Percentiles rank a stretch among this genome's conserved stretches.
Evolutionary conservation across 2,329 filamentous ascomycete species (phyloP).

Genomic region (Cordyceps cicadae): DNA sequence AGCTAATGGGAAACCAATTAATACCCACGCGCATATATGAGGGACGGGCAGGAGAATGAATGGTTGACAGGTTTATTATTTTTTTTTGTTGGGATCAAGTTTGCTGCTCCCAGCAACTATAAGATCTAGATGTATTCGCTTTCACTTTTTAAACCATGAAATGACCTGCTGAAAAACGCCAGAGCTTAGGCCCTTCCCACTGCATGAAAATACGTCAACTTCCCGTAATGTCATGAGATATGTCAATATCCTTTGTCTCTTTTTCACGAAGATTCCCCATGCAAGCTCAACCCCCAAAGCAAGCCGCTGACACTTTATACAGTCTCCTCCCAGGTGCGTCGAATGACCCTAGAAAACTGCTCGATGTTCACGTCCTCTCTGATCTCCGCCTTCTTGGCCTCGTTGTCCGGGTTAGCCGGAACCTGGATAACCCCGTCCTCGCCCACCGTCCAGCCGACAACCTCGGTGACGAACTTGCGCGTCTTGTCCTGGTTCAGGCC

Average conservation of each 20-base stretch:
- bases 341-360: constrained; percentile 71
- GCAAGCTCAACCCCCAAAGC: background rate
- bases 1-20: background rate
- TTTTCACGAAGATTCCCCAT: background rate
- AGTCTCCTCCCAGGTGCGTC: constrained; percentile 74
- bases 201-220: constrained; percentile 7
- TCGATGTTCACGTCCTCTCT: constrained; percentile 91
- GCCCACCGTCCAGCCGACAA: constrained; percentile 79
- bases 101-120: background rate
- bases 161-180: constrained; percentile 14
- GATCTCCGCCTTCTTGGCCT: constrained; percentile 92
- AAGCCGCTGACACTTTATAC: constrained; percentile 18
- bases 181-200: constrained; percentile 9
- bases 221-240: constrained; percentile 7
- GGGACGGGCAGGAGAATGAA: background rate
- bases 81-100: constrained; percentile 3
- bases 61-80: constrained; percentile 5
- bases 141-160: constrained; percentile 9
- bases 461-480: constrained; percentile 72
- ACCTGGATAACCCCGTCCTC: constrained; percentile 59
- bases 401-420: constrained; percentile 91
- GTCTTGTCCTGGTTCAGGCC: constrained; percentile 61
- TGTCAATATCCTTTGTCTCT: background rate
- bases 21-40: background rate
- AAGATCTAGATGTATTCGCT: constrained; percentile 7